Base-by-base conservation (phyloP, 2,329 filamentous ascomycete genomes). In the Graphiopsis chlorocephala region DNA sequence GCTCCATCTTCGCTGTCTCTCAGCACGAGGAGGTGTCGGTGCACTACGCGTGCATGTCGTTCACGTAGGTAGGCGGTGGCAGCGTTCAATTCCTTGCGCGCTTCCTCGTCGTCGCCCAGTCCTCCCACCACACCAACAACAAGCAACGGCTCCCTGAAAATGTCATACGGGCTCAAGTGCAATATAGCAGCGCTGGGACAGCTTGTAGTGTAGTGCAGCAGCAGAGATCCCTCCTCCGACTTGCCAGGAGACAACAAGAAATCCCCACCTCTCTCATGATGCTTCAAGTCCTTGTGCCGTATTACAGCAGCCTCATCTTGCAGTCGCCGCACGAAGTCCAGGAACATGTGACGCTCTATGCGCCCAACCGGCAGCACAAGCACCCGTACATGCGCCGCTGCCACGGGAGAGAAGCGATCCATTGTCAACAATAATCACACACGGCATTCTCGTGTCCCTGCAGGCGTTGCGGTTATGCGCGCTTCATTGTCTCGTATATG, bases 331-430 rank as follows among this genome's bases (percentile, higher is more conserved):
- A 94, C 85, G 76, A 97, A 96, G 69, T 85, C 83, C 71, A 88
- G 79, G 78, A 97, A 98, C 66, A 91, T 87, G 61, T 90, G 88
- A 67, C 89, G 87, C 76, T 89, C 93, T 77, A 98, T 95, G 75
- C 87, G 89, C 61, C 94, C 94, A 70, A 96, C 84, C 63, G 95
- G 95, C 67, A 98, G 83, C 66, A 97, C 86, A 72, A 97, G 86
- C 68, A 90, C 92, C 81, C 91, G 91, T 75, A 98, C 88, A 84
- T 91, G 90, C 81, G 93, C 94, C 76, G 93, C 93, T 79, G 93
- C 91, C 82, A 93, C 88, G 79, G 94, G 93, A 77, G 93, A 90
- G 78, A 97, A 87, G 78, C 91, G 89, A 83, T 97, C 94, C 73
- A 75, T 75, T 38, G 61, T 23, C 25, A 45, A 35, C 33, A 31